Base-by-base conservation (phyloP, 1,139 yeast species). In the Ogataea hybrid region DNA sequence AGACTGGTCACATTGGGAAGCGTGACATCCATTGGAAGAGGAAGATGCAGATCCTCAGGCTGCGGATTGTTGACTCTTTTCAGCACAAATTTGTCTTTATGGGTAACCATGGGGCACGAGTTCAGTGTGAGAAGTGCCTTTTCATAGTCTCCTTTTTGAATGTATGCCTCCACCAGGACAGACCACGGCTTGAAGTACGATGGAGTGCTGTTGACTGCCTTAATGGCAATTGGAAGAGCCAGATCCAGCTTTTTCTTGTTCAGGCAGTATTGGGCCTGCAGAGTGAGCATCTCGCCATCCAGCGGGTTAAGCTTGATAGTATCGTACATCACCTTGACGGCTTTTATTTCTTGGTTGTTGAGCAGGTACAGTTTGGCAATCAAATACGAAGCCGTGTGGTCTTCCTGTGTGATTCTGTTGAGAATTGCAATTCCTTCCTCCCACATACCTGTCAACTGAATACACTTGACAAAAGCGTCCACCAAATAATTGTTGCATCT, bases 141-240 rank as follows among this genome's bases (percentile, higher is more conserved):
- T n/a, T n/a, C n/a, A n/a, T n/a, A n/a, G n/a, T n/a, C n/a, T n/a
- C n/a, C n/a, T n/a, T n/a, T n/a, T n/a, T n/a, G n/a, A n/a, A n/a
- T n/a, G n/a, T n/a, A n/a, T n/a, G n/a, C 5, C 50, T 68, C 67
- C 8, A 75, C 82, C 43, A 77, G 62, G 47, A 69, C 56, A 1
- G 78, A 65, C 83, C 83, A 77, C 3, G 80, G 69, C 49, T 69
- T 70, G 57, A 76, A 77, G 49, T 72, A 76, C 1, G 81, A 75
- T 0, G 83, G 83, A 1, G 78, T 67, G 1, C 77, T 65, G 51
- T 75, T 75, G 20, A 77, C 81, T 1, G 83, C 78, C 57, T 71
- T 77, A 41, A 69, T 70, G 2, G 81, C 77, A 47, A 76, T 63
- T 41, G 73, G 76, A 46, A 77, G 65, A 2, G 83, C 81, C 51